Base-by-base conservation (phyloP, 495 filamentous ascomycete species). In the Tuber indicum region DNA sequence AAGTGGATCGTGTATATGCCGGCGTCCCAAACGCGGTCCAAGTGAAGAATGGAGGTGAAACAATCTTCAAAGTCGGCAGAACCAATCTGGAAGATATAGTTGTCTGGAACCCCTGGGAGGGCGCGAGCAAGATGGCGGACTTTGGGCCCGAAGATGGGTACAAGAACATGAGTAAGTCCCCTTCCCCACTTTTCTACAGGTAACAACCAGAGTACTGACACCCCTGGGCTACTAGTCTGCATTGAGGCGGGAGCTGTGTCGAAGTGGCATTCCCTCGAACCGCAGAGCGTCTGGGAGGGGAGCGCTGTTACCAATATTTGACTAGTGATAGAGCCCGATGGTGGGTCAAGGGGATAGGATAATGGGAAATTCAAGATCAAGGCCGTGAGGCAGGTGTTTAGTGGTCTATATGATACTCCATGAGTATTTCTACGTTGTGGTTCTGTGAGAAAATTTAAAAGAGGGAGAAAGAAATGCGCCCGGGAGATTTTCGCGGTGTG, bases 61-160 rank as follows among this genome's bases (percentile, higher is more conserved):
- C 90, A 72, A 85, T 88, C 44, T 97, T 91, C 85, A 89, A 88
- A 36, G 86, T 98, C 45, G 88, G 89, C 26, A 88, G 96, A 62
- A 92, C 97, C 84, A 93, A 91, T 81, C 86, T 99, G 75, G 86
- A 86, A 74, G 93, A 98, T 74, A 91, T 94, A 46, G 94, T 97
- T 3, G 93, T 99, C 3, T 99, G 96, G 96, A 99, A 99, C 84
- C 96, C 96, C 6, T 98, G 96, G 94, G 87, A 87, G 45, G 92
- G 93, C 74, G 95, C 94, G 85, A 91, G 92, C 12, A 88, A 87
- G 0, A 94, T 98, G 87, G 90, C 86, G 47, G 96, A 99, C 82
- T 97, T 99, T 85, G 90, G 88, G 71, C 95, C 95, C 6, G 91
- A 93, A 81, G 92, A 94, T 75, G 96, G 93, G 39, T 98, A 91